Conservation (phyloP, 2,329 filamentous ascomycete species). For the Aspergillus chevalieri region DNA sequence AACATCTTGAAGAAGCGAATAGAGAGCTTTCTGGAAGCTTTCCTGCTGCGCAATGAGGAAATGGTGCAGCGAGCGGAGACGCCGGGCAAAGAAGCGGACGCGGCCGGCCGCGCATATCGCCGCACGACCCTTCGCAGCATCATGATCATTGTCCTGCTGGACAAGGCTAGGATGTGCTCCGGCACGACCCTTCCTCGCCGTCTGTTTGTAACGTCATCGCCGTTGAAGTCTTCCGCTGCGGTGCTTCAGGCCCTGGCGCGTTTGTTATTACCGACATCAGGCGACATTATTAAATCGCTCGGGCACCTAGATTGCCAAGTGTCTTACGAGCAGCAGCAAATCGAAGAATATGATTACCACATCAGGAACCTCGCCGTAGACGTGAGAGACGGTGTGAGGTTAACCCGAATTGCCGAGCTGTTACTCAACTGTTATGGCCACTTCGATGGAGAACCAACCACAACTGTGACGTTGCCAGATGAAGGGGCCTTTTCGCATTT, state of each 20-base stretch:
- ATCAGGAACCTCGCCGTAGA: constrained; percentile 58
- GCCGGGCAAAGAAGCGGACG: constrained; percentile 33
- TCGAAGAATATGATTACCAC: constrained; percentile 54
- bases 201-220: constrained; percentile 49
- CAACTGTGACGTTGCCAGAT: constrained; percentile 43
- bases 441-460: constrained; percentile 29
- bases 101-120: constrained; percentile 46
- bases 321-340: constrained; percentile 48
- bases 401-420: constrained; percentile 56
- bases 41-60: constrained; percentile 55
- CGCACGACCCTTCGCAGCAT: constrained; percentile 54
- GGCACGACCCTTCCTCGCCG: constrained; percentile 28
- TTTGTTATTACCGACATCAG: constrained; percentile 53
- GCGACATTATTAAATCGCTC: constrained; percentile 52
- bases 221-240: constrained; percentile 51
- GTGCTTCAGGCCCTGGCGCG: constrained; percentile 48
- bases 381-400: constrained; percentile 54
- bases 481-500: constrained; percentile 29
- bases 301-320: constrained; percentile 54
- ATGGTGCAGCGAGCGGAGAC: constrained; percentile 22
- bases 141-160: constrained; percentile 55
- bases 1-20: constrained; percentile 38
- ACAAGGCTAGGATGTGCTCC: constrained; percentile 44
- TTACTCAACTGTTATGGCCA: constrained; percentile 44
- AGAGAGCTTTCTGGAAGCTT: constrained; percentile 50